A percentile compares a stretch with the other conserved stretches of the same genome.
phyloP scores from a whole-genome alignment of 2,329 filamentous ascomycete species.

The Aspergillus arachidicola region DNA sequence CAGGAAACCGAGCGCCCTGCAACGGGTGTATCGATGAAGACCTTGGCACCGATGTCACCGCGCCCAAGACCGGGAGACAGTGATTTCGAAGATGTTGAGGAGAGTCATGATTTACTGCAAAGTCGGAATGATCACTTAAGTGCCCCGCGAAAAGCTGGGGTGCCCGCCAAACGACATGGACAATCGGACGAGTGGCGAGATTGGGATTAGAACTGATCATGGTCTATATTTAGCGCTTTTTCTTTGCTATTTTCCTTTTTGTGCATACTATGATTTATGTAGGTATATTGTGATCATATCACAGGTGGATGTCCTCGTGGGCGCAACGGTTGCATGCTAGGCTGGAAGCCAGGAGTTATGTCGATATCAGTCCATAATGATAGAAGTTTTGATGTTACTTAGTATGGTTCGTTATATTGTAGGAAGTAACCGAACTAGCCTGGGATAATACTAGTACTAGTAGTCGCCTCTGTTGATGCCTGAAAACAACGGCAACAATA shows the following conservation, averaged over 20 bases:
- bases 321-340: neutral
- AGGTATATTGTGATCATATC: neutral
- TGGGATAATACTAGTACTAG: no score
- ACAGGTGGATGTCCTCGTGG: neutral
- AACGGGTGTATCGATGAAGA: slow-evolving; percentile 48
- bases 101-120: slow-evolving; percentile 20
- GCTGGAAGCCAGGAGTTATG: neutral
- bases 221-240: neutral
- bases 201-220: slow-evolving; percentile 36
- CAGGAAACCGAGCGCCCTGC: slow-evolving; percentile 35
- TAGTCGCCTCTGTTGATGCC: neutral
- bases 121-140: neutral
- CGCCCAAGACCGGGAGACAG: slow-evolving; percentile 38
- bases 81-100: slow-evolving; percentile 35
- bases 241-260: neutral
- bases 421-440: no score
- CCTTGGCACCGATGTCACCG: slow-evolving; percentile 43
- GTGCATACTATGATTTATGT: neutral
- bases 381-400: neutral
- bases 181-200: slow-evolving; percentile 43
- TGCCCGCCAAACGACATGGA: slow-evolving; percentile 8
- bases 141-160: neutral
- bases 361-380: neutral
- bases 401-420: neutral
- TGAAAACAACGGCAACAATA: neutral